Percentiles rank a stretch among this genome's conserved stretches.
phyloP scores from a whole-genome alignment of 495 filamentous ascomycete genomes.

The Tuber melanosporum region DNA sequence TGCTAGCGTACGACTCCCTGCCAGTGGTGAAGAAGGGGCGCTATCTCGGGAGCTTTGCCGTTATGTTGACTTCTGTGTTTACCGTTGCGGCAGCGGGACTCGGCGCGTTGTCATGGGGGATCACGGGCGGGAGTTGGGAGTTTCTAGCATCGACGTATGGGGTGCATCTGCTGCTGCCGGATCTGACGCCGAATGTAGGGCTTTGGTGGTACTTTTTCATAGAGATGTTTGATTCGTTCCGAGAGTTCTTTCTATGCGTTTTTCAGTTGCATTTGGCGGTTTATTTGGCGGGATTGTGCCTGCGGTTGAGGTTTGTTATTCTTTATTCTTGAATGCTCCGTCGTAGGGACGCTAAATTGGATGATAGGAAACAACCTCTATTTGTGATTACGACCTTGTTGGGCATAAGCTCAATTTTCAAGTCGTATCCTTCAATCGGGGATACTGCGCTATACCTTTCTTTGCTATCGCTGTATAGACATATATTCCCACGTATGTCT shows the following conservation, averaged over 20 bases:
- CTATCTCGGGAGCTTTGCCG: constrained; percentile 46
- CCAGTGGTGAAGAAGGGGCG: constrained; percentile 3
- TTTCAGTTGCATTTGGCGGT: constrained; percentile 92
- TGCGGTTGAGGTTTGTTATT: constrained; percentile 56
- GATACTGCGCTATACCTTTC: constrained; percentile 79
- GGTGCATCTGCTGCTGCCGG: constrained; percentile 80
- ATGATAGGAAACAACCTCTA: constrained; percentile 59
- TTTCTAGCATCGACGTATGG: constrained; percentile 87
- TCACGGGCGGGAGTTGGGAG: constrained; percentile 73
- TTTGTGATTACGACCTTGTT: constrained; percentile 74
- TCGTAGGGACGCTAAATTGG: background rate
- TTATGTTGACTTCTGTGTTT: constrained; percentile 49
- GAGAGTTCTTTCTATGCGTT: constrained; percentile 91
- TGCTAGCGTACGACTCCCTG: constrained; percentile 67
- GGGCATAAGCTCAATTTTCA: constrained; percentile 86
- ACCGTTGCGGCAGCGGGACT: constrained; percentile 51
- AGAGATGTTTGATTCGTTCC: constrained; percentile 98
- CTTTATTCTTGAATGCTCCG: background rate
- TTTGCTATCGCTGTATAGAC: constrained; percentile 76
- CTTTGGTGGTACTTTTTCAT: constrained; percentile 99
- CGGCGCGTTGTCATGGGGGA: constrained; percentile 62
- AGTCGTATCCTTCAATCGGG: constrained; percentile 88
- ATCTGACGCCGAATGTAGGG: constrained; percentile 89
- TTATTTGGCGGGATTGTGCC: constrained; percentile 76
- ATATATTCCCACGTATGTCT: constrained; percentile 77